Conservation (phyloP, 2,329 filamentous ascomycete genomes). For the Phyllosticta capitalensis region DNA sequence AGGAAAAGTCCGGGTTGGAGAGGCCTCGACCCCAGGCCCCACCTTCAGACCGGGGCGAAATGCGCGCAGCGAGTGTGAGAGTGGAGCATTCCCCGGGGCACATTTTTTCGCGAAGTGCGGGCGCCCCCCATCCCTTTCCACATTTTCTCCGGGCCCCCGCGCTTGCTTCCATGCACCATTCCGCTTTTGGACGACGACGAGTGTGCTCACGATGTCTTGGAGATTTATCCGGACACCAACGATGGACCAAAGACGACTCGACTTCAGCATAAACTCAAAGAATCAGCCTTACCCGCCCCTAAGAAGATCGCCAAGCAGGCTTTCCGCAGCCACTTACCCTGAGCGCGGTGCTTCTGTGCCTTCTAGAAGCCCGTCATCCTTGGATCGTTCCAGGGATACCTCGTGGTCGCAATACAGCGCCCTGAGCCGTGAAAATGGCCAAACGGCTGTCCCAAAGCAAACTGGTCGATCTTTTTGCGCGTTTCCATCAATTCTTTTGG, state of each 20-base stretch:
- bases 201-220: neutral
- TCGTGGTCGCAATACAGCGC: neutral
- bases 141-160: neutral
- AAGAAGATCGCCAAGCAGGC: neutral
- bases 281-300: neutral
- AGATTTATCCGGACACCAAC: neutral
- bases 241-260: neutral
- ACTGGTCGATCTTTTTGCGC: neutral
- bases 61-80: neutral
- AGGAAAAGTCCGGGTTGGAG: neutral
- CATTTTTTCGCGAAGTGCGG: neutral
- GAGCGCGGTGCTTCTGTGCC: neutral
- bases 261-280: neutral
- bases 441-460: neutral
- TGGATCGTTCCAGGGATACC: neutral
- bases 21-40: neutral
- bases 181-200: neutral
- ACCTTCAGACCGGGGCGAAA: neutral
- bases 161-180: neutral
- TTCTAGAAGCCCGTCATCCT: neutral
- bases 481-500: neutral
- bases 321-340: neutral
- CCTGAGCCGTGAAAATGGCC: neutral
- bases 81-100: neutral
- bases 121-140: neutral